phyloP scores from a whole-genome alignment of 139 green algal genomes.

The Chlamydomonas eustigma region DNA sequence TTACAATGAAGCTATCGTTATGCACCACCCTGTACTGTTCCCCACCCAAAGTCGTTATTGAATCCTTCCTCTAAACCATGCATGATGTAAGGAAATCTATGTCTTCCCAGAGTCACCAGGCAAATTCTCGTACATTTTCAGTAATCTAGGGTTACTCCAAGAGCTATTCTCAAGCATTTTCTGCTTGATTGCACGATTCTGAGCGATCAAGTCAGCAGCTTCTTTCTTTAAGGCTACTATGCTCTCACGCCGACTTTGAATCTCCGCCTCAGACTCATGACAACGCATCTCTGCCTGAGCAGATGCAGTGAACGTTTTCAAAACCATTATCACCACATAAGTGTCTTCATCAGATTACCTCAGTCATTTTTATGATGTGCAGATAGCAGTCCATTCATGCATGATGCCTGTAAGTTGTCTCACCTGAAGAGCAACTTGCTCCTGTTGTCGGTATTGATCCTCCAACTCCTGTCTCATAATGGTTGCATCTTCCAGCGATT shows the following conservation, averaged over 20 bases:
- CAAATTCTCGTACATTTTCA: background rate
- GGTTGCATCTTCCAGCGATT: slow-evolving; percentile 6
- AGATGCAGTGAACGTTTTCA: background rate
- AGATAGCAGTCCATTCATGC: background rate
- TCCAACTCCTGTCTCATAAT: slow-evolving; percentile 11
- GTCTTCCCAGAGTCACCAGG: no score
- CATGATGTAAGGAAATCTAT: no score
- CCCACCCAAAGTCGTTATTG: no score
- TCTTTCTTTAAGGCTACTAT: slow-evolving; percentile 1
- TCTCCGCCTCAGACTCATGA: background rate
- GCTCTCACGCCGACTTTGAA: background rate
- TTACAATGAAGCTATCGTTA: no score
- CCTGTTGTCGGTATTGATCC: slow-evolving; percentile 17
- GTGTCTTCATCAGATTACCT: background rate
- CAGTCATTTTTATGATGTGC: background rate
- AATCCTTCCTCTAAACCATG: no score
- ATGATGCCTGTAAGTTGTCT: background rate
- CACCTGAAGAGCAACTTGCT: slow-evolving; percentile 2
- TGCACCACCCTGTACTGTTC: no score
- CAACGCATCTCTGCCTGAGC: slow-evolving; percentile 8
- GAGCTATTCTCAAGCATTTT: background rate
- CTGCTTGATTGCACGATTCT: slow-evolving; percentile 8
- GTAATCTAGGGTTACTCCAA: background rate
- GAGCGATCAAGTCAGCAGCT: background rate
- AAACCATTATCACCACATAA: background rate